These are phyloP conservation scores for Fistulifera solaris DNA, from an alignment of 108 stramenopile genomes.

Conservation along the genomic window DNA sequence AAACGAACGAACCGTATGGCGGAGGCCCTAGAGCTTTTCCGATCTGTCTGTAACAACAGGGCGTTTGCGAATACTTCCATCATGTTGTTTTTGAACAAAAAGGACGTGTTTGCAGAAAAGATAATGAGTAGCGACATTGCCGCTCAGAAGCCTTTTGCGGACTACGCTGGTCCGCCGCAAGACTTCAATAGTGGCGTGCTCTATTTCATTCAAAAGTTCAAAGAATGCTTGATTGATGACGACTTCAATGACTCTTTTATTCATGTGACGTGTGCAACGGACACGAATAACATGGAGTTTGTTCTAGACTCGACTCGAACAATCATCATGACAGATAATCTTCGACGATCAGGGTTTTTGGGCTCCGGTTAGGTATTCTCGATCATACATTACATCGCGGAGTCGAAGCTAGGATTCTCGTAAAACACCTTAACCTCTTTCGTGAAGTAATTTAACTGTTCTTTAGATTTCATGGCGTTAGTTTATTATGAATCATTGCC, in stretches of 20 bases:
- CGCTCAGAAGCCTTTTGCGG: slow-evolving; percentile 68
- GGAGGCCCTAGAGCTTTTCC: slow-evolving; percentile 92
- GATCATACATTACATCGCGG: no score
- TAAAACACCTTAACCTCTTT: no score
- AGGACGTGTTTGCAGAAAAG: slow-evolving; percentile 96
- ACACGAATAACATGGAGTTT: slow-evolving; percentile 94
- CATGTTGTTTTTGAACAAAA: slow-evolving; percentile 90
- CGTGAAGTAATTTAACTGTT: no score
- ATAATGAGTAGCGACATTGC: slow-evolving; percentile 79
- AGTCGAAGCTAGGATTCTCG: no score
- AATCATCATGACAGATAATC: slow-evolving; percentile 88
- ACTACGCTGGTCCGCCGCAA: slow-evolving; percentile 71
- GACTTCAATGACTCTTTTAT: slow-evolving; percentile 83
- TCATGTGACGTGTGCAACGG: slow-evolving; percentile 97
- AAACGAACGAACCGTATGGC: slow-evolving; percentile 93
- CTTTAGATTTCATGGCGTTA: no score
- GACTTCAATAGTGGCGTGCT: slow-evolving; percentile 86
- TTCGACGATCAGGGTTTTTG: slow-evolving; percentile 82
- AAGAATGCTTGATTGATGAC: slow-evolving; percentile 82
- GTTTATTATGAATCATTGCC: no score
- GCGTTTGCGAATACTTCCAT: slow-evolving; percentile 92
- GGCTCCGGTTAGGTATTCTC: slow-evolving; percentile 64
- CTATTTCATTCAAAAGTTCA: slow-evolving; percentile 92
- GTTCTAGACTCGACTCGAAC: slow-evolving; percentile 87
- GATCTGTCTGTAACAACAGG: slow-evolving; percentile 92